Percentiles rank a stretch among this genome's conserved stretches.
These are phyloP conservation scores for Coemansia sp. DNA, from an alignment of 192 early-diverging fungal genomes.

Conservation along the genomic window DNA sequence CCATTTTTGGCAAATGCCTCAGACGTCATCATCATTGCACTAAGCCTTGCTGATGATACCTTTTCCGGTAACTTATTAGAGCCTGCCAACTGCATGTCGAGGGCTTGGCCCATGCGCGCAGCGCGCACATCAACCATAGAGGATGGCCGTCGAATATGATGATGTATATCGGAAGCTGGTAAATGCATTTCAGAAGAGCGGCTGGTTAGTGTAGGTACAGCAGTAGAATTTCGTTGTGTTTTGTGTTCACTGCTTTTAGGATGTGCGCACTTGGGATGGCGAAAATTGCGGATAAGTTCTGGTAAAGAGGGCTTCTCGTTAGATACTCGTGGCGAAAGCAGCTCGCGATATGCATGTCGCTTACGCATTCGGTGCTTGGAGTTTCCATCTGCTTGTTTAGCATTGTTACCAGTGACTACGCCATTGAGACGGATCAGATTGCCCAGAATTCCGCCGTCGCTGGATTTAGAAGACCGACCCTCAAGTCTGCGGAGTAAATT, in stretches of 20 bases:
- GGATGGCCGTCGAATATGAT: slow-evolving; percentile 9
- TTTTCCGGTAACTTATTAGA: slow-evolving; percentile 5
- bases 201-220: background rate
- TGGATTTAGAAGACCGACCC: slow-evolving; percentile 9
- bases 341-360: background rate
- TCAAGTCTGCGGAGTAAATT: slow-evolving; percentile 25
- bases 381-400: background rate
- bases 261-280: background rate
- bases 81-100: background rate
- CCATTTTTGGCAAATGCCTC: slow-evolving; percentile 34
- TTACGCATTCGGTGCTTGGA: background rate
- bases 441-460: slow-evolving; percentile 14
- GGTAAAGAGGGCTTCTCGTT: background rate
- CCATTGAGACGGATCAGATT: slow-evolving; percentile 30
- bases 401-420: slow-evolving; percentile 9
- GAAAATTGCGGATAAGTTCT: slow-evolving; percentile 12
- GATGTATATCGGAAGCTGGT: background rate
- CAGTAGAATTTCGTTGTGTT: background rate
- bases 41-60: slow-evolving; percentile 25
- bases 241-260: background rate
- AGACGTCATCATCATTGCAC: slow-evolving; percentile 37
- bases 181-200: slow-evolving; percentile 4
- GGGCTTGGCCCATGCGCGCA: background rate
- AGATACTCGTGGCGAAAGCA: background rate
- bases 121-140: slow-evolving; percentile 3